Percentiles rank a stretch among this genome's conserved stretches.
These are phyloP conservation scores for Phoma herbarum DNA, from an alignment of 2,329 filamentous ascomycete genomes.

Conservation along the genomic window DNA sequence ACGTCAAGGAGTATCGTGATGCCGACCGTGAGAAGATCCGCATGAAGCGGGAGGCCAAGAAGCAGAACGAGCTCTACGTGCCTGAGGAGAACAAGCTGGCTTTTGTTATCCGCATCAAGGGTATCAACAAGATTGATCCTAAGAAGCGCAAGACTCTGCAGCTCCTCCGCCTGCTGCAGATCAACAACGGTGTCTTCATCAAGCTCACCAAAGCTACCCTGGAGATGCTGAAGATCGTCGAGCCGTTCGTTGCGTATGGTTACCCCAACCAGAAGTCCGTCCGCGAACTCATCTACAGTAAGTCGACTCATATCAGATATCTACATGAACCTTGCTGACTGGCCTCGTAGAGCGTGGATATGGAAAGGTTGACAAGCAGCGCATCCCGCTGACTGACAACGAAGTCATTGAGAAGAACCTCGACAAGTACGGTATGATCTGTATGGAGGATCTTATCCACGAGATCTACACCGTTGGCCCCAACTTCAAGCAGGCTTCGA, in stretches of 20 bases:
- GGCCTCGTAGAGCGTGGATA: conserved; percentile 76
- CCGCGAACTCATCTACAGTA: conserved; percentile 99
- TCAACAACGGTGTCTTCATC: conserved; percentile 99
- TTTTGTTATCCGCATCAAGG: conserved; percentile 99
- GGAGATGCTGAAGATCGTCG: conserved; percentile 97
- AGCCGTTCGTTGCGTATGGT: conserved; percentile 98
- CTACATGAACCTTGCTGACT: conserved; percentile 19
- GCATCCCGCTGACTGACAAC: conserved; percentile 96
- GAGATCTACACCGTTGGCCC: conserved; percentile 96
- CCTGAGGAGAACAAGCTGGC: conserved; percentile 94
- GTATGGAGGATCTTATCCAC: conserved; percentile 98
- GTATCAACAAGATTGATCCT: conserved; percentile 99
- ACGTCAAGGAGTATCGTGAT: conserved; percentile 99
- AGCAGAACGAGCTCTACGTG: conserved; percentile 92
- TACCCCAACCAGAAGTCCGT: conserved; percentile 99
- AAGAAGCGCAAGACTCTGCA: conserved; percentile 99
- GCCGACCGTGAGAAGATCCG: conserved; percentile 98
- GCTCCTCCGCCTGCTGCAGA: conserved; percentile 98
- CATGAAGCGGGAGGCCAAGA: conserved; percentile 86
- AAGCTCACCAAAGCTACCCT: conserved; percentile 95
- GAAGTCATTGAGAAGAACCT: conserved; percentile 95
- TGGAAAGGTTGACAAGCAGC: conserved; percentile 99
- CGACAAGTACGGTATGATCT: conserved; percentile 97
- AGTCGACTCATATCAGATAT: conserved; percentile 75
- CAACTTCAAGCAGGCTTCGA: conserved; percentile 97